Evolutionary conservation across 768 basidiomycete genomes (phyloP).

Genomic region (Phanerodontia chrysosporium): DNA sequence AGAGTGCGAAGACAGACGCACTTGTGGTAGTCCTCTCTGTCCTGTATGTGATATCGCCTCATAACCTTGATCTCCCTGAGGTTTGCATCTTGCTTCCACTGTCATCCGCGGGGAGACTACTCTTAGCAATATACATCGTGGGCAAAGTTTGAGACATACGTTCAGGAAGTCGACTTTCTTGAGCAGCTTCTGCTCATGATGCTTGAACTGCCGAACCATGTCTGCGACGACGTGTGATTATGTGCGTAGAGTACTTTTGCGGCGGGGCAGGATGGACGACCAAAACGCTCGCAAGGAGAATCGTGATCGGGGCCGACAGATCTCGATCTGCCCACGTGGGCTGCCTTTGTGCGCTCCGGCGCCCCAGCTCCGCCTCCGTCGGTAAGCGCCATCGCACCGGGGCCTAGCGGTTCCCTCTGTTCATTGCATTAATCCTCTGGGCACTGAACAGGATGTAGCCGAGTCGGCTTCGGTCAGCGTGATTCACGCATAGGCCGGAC

Average conservation of each 20-base stretch:
- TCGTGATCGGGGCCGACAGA: not conserved
- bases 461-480: too few species aligned
- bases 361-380: not conserved
- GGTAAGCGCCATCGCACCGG: not conserved
- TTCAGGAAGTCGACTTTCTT: conserved; percentile 97
- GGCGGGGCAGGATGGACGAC: not conserved
- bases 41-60: conserved; percentile 92
- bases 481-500: too few species aligned
- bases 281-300: not conserved
- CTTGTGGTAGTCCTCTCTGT: conserved; percentile 94
- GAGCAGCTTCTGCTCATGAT: conserved; percentile 92
- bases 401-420: too few species aligned
- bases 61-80: conserved; percentile 90
- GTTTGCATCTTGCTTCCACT: conserved; percentile 98
- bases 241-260: not conserved
- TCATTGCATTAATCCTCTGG: too few species aligned
- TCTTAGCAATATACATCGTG: not conserved
- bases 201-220: conserved; percentile 92
- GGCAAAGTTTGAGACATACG: conserved; percentile 35
- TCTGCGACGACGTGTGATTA: not conserved
- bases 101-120: conserved; percentile 9
- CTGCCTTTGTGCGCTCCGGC: not conserved
- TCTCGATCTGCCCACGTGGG: not conserved
- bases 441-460: too few species aligned
- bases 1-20: conserved; percentile 24